A percentile compares a stretch with the other conserved stretches of the same genome.
Evolutionary conservation across 164 flowering plant genomes (phyloP).

Genomic region (Aristolochia fimbriata): DNA sequence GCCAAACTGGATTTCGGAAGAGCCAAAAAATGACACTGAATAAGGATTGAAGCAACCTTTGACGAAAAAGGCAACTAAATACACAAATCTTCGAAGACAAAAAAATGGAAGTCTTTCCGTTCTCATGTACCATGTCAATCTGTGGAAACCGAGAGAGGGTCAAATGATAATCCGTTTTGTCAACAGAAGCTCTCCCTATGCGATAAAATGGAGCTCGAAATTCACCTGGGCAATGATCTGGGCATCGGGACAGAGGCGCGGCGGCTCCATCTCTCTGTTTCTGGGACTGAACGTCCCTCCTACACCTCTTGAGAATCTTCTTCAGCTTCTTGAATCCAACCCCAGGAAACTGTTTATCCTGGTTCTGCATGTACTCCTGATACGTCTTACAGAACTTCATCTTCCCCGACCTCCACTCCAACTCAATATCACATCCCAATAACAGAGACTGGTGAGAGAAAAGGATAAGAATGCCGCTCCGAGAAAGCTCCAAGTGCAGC

Average conservation of each 20-base stretch:
- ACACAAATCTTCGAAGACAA: too few species aligned
- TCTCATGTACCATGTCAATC: too few species aligned
- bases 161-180: too few species aligned
- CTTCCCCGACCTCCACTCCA: not conserved
- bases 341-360: constrained; percentile 48
- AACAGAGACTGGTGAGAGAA: not conserved
- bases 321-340: constrained; percentile 73
- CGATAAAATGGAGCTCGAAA: not conserved
- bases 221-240: constrained; percentile 46
- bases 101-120: too few species aligned
- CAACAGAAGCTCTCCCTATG: too few species aligned
- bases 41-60: too few species aligned
- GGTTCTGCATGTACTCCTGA: constrained; percentile 70
- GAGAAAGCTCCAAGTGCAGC: not conserved
- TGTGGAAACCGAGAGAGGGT: too few species aligned
- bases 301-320: constrained; percentile 67
- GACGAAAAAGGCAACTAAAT: too few species aligned
- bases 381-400: constrained; percentile 96
- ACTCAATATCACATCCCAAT: not conserved
- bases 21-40: too few species aligned
- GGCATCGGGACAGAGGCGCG: constrained; percentile 20
- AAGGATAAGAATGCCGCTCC: too few species aligned
- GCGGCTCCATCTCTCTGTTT: constrained; percentile 8
- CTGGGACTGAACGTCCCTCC: constrained; percentile 29
- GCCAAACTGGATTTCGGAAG: too few species aligned